Percentiles rank a stretch among this genome's conserved stretches.
These are phyloP conservation scores for Starmerella vaccinii DNA, from an alignment of 805 yeast genomes.

Conservation along the genomic window DNA sequence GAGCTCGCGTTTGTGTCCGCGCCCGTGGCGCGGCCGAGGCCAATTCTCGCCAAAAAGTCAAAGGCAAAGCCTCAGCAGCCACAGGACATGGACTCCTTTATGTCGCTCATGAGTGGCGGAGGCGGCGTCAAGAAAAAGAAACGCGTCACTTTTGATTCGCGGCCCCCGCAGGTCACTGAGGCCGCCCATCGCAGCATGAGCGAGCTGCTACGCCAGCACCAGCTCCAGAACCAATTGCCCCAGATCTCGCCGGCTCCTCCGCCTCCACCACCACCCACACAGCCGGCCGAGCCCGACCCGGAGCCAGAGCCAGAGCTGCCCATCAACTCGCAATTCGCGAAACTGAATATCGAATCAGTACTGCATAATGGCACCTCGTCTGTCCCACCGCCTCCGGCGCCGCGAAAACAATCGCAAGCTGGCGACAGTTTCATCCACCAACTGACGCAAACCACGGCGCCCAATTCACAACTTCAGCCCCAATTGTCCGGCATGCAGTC, in stretches of 20 bases:
- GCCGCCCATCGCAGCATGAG: constrained; percentile 34
- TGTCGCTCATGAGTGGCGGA: constrained; percentile 69
- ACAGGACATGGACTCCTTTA: constrained; percentile 72
- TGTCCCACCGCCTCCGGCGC: constrained; percentile 38
- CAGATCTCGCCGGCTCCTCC: constrained; percentile 22
- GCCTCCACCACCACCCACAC: constrained; percentile 14
- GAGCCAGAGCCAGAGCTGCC: constrained; percentile 47
- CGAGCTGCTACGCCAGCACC: constrained; percentile 31
- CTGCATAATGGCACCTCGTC: constrained; percentile 49
- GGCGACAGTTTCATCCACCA: constrained; percentile 25
- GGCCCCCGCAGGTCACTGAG: constrained; percentile 34
- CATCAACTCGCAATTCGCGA: constrained; percentile 61
- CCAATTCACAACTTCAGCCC: constrained; percentile 8
- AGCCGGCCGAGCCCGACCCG: constrained; percentile 20
- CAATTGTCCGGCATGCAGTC: not conserved
- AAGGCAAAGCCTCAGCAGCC: constrained; percentile 29
- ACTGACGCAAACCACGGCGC: constrained; percentile 11
- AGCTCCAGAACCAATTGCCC: constrained; percentile 14
- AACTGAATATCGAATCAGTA: constrained; percentile 70
- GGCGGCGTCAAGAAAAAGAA: constrained; percentile 25
- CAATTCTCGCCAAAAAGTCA: constrained; percentile 46
- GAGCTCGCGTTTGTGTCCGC: constrained; percentile 38
- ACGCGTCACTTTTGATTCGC: constrained; percentile 31
- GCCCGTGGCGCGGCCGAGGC: constrained; percentile 66
- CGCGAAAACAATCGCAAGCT: constrained; percentile 21